Evolutionary conservation across 2,329 filamentous ascomycete genomes (phyloP), one percentile per base, ranked within the genome.

Genomic region (Simplicillium aogashimaense): DNA sequence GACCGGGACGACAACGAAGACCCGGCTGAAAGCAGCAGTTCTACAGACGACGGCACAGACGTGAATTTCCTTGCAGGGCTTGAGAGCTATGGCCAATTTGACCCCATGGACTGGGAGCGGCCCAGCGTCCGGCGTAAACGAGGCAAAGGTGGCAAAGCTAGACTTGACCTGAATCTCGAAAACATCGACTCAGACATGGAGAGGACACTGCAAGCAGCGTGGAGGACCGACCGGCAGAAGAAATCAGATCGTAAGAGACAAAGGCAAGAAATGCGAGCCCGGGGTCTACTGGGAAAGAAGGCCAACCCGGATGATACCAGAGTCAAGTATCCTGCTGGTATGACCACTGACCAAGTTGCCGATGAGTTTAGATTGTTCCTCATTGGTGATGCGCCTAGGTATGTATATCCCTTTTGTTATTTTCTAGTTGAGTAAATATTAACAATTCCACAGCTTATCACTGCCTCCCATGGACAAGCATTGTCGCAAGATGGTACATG

Each of bases 391-490:
- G 72, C 74, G 39, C 68, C 79, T 50, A 80, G 71, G 81, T 87
- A 65, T 29, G 30, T 25, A 9, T n/a, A n/a, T n/a, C n/a, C 6
- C 20, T 9, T 9, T 25, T 9, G 20, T 9, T 9, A 25, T 6
- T 9, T 25, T 25, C 20, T 25, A 5, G 9, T 12, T n/a, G 28
- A 38, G 16, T 53, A 45, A 39, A 29, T 16, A 25, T 11, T 28
- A 40, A 25, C 47, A 88, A 84, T 35, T 68, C 92, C 6, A 66
- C 78, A 43, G 38, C 10, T 29, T 43, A 9, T 35, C 35, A 20
- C 25, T 97, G 17, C 86, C 90, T 3, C 86, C 90, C 0, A 94
- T 97, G 80, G 79, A 86, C 42, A 86, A 87, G 45, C 63, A 73
- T 35, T 74, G 81, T 31, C 81, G 92, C 37, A 89, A 86, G 56